Percentiles rank a stretch among this genome's conserved stretches.
phyloP scores from a whole-genome alignment of 768 basidiomycete species.

The Rhodotorula paludigena region DNA sequence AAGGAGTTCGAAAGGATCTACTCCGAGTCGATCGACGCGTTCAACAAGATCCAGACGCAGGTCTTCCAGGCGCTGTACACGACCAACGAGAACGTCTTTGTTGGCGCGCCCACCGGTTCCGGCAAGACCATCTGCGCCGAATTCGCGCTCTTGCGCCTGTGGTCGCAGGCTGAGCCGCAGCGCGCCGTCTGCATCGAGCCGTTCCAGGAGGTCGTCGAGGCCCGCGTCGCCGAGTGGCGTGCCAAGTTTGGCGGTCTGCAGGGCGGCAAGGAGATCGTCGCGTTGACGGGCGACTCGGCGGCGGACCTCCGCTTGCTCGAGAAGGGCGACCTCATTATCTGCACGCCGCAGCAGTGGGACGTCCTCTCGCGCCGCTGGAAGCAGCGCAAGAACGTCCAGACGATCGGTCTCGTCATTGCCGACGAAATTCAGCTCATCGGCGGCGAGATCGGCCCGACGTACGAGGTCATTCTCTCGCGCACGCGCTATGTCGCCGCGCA shows the following conservation, averaged over 20 bases:
- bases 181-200: slow-evolving; percentile 94
- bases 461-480: slow-evolving; percentile 90
- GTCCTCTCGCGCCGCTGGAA: slow-evolving; percentile 90
- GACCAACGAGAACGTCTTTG: slow-evolving; percentile 91
- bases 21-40: slow-evolving; percentile 67
- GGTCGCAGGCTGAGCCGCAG: slow-evolving; percentile 76
- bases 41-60: slow-evolving; percentile 99
- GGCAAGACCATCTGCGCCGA: slow-evolving; percentile 98
- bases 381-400: slow-evolving; percentile 93
- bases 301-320: slow-evolving; percentile 83
- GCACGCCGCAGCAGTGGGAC: slow-evolving; percentile 97
- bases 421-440: slow-evolving; percentile 94
- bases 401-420: slow-evolving; percentile 82
- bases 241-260: slow-evolving; percentile 74
- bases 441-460: slow-evolving; percentile 90
- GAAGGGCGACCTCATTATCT: slow-evolving; percentile 87
- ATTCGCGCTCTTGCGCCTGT: slow-evolving; percentile 87
- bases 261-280: slow-evolving; percentile 88
- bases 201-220: slow-evolving; percentile 95
- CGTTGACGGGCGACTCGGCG: slow-evolving; percentile 87
- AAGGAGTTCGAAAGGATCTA: slow-evolving; percentile 86
- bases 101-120: slow-evolving; percentile 92
- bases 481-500: slow-evolving; percentile 95
- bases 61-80: slow-evolving; percentile 98
- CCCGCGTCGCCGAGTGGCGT: slow-evolving; percentile 81